Percentiles rank a stretch among this genome's conserved stretches.
phyloP scores from a whole-genome alignment of 345 rosid species.

The Salix udensis region DNA sequence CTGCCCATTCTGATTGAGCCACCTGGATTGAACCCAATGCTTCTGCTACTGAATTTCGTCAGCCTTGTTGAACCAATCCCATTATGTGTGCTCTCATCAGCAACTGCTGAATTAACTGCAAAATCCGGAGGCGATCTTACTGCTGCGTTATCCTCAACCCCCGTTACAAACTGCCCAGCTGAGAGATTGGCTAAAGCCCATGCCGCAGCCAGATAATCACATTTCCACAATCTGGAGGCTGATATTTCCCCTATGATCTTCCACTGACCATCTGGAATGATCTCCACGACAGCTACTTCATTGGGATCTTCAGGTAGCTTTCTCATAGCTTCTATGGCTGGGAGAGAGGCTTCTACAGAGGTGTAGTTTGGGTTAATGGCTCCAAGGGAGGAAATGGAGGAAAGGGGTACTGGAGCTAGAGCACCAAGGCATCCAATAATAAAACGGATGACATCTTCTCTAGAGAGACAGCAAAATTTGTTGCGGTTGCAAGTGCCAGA shows the following conservation, averaged over 20 bases:
- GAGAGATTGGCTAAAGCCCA: conserved; percentile 94
- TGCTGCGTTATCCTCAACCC: conserved; percentile 76
- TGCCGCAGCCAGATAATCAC: conserved; percentile 84
- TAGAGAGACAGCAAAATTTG: conserved; percentile 90
- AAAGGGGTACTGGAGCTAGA: conserved; percentile 88
- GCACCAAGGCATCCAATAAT: conserved; percentile 96
- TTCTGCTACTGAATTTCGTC: conserved; percentile 83
- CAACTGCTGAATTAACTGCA: conserved; percentile 39
- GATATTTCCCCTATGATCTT: conserved; percentile 93
- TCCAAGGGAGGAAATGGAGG: conserved; percentile 68
- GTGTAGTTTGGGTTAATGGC: conserved; percentile 57
- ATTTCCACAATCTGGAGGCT: conserved; percentile 89
- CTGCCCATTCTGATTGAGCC: conserved; percentile 55
- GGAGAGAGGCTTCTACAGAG: conserved; percentile 63
- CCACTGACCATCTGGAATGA: conserved; percentile 45
- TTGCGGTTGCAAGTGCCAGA: conserved; percentile 47
- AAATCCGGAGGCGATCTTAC: conserved; percentile 57
- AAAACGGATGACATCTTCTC: conserved; percentile 90
- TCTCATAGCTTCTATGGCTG: conserved; percentile 58
- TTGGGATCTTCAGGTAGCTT: conserved; percentile 63
- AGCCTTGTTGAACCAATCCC: conserved; percentile 40
- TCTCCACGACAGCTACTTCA: conserved; percentile 76
- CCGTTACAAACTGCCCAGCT: conserved; percentile 94
- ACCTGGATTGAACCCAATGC: conserved; percentile 76
- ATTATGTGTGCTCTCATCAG: conserved; percentile 24